Evolutionary conservation across 345 rosid species (phyloP).

Genomic region (Hevea brasiliensis): DNA sequence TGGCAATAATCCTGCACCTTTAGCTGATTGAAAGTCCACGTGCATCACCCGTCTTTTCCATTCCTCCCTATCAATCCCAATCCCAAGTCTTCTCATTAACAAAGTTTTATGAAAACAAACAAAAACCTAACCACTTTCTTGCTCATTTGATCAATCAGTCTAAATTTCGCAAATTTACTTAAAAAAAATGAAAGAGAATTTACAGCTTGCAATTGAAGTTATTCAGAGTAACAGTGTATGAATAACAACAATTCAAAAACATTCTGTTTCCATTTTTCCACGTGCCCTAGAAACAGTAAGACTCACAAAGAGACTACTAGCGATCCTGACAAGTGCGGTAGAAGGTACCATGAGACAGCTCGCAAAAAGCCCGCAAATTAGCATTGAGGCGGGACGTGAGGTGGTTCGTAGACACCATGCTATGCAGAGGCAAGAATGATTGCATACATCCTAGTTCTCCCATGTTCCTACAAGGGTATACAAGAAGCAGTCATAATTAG

Average conservation of each 20-base stretch:
- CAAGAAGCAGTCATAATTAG: not conserved
- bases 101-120: slow-evolving; percentile 13
- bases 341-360: slow-evolving; percentile 98
- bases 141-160: not conserved
- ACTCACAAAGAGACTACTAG: slow-evolving; percentile 92
- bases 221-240: slow-evolving; percentile 9
- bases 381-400: slow-evolving; percentile 68
- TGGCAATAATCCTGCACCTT: slow-evolving; percentile 63
- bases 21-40: slow-evolving; percentile 69
- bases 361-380: slow-evolving; percentile 77
- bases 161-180: not conserved
- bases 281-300: slow-evolving; percentile 54
- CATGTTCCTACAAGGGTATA: slow-evolving; percentile 50
- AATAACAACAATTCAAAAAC: slow-evolving; percentile 24
- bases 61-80: slow-evolving; percentile 74
- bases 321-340: slow-evolving; percentile 94
- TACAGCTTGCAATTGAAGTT: slow-evolving; percentile 15
- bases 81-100: slow-evolving; percentile 51
- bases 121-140: slow-evolving; percentile 15
- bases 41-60: slow-evolving; percentile 93
- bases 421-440: slow-evolving; percentile 71
- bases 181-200: not conserved
- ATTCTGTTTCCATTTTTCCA: slow-evolving; percentile 13
- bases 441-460: slow-evolving; percentile 76
- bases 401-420: slow-evolving; percentile 38